phyloP scores from a whole-genome alignment of 2,329 filamentous ascomycete species.

The Hymenoscyphus occultus region DNA sequence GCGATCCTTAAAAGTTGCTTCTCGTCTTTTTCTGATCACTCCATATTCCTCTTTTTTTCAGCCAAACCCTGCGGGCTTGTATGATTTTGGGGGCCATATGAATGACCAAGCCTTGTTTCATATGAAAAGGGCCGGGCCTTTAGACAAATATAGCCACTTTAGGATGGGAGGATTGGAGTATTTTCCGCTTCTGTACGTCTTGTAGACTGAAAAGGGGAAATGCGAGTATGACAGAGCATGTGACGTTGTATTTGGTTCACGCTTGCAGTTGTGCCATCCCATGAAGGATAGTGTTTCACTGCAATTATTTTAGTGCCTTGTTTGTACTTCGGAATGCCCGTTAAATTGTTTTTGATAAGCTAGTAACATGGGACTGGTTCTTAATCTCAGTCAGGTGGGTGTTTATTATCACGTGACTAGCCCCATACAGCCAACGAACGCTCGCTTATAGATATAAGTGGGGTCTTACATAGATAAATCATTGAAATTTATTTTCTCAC shows the following conservation, averaged over 20 bases:
- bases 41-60: background rate
- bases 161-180: background rate
- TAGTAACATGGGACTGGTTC: too few relatives aligned
- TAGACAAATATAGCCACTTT: background rate
- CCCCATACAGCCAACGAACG: too few relatives aligned
- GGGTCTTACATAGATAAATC: too few relatives aligned
- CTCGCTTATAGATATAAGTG: too few relatives aligned
- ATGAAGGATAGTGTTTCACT: background rate
- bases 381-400: too few relatives aligned
- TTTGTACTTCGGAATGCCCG: background rate
- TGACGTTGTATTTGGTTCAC: background rate
- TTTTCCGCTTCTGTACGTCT: background rate
- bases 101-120: background rate
- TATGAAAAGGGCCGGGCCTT: background rate
- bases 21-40: background rate
- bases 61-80: background rate
- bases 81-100: background rate
- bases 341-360: too few relatives aligned
- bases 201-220: background rate
- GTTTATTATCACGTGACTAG: too few relatives aligned
- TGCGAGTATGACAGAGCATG: background rate
- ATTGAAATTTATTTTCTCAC: too few relatives aligned
- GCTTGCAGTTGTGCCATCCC: background rate
- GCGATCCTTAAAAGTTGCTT: background rate
- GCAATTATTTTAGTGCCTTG: background rate